These are phyloP conservation scores for Fusarium verrucosum DNA, from an alignment of 2,329 filamentous ascomycete genomes.

Conservation along the genomic window DNA sequence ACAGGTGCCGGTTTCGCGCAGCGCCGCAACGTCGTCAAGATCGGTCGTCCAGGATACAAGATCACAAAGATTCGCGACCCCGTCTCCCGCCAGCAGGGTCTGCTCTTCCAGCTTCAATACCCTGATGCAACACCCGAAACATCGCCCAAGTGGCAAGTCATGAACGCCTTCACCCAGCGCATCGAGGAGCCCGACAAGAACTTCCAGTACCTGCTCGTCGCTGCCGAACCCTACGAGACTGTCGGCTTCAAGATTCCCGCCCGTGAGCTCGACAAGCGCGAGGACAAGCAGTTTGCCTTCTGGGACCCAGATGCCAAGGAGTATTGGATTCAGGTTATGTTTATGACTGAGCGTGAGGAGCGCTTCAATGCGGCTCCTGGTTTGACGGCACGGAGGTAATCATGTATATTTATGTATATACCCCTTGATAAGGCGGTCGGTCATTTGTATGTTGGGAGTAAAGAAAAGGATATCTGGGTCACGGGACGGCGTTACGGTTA, in stretches of 20 bases:
- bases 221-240: slow-evolving; percentile 97
- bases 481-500: slow-evolving; percentile 33
- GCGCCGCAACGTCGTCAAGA: slow-evolving; percentile 90
- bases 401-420: neutral
- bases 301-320: slow-evolving; percentile 96
- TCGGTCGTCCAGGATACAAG: slow-evolving; percentile 94
- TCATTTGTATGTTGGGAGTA: slow-evolving; percentile 20
- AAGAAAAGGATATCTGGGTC: slow-evolving; percentile 18
- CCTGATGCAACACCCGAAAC: slow-evolving; percentile 84
- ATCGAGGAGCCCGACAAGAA: slow-evolving; percentile 93
- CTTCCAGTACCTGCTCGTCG: slow-evolving; percentile 94
- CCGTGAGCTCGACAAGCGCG: slow-evolving; percentile 87
- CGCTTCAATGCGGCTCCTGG: slow-evolving; percentile 76
- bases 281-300: slow-evolving; percentile 91
- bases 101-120: slow-evolving; percentile 97
- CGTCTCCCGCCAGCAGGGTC: slow-evolving; percentile 83
- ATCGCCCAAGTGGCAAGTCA: slow-evolving; percentile 88
- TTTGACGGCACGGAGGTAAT: slow-evolving; percentile 59
- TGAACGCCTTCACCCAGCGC: slow-evolving; percentile 97
- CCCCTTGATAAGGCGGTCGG: neutral
- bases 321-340: slow-evolving; percentile 97
- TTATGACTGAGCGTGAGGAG: slow-evolving; percentile 98
- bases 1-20: slow-evolving; percentile 72
- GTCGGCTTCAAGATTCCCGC: slow-evolving; percentile 96
- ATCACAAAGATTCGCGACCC: slow-evolving; percentile 96